A percentile compares a stretch with the other conserved stretches of the same genome.
Conservation (phyloP, 1,139 yeast species). For the Sugiyamaella japonica region DNA sequence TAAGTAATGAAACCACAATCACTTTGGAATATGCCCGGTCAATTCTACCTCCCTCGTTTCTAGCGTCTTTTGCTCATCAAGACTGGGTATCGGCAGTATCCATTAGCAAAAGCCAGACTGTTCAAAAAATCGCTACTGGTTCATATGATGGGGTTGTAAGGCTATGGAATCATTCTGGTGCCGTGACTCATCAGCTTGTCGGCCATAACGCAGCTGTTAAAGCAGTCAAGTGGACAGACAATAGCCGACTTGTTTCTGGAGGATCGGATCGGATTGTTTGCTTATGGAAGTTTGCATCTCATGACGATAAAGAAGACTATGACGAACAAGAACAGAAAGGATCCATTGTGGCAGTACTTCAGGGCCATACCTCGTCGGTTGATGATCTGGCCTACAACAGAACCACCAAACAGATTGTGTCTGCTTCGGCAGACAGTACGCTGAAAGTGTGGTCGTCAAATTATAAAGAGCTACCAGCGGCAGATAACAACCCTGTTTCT, state of each 20-base stretch:
- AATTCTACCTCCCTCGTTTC: constrained; percentile 86
- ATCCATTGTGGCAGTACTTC: constrained; percentile 75
- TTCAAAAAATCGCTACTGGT: constrained; percentile 65
- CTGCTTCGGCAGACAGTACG: constrained; percentile 82
- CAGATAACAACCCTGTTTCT: constrained; percentile 47
- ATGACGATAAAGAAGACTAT: constrained; percentile 36
- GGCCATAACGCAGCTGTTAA: constrained; percentile 90
- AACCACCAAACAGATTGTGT: constrained; percentile 57
- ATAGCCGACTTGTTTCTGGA: constrained; percentile 70
- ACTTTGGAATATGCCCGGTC: constrained; percentile 89
- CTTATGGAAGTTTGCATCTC: constrained; percentile 70
- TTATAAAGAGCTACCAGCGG: constrained; percentile 80
- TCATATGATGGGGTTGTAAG: constrained; percentile 94
- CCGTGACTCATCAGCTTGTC: constrained; percentile 72
- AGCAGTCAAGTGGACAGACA: constrained; percentile 66
- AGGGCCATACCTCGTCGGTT: constrained; percentile 88
- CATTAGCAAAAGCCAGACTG: constrained; percentile 36
- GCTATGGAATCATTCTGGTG: constrained; percentile 83
- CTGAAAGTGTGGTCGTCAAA: constrained; percentile 88
- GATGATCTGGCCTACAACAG: constrained; percentile 66
- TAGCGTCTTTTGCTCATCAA: constrained; percentile 85
- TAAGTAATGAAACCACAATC: constrained; percentile 78
- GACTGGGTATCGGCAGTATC: constrained; percentile 93
- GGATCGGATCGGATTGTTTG: constrained; percentile 89
- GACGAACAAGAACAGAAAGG: constrained; percentile 46